Conservation (phyloP, 352 stramenopile species). For the Phytophthora fragariae region DNA sequence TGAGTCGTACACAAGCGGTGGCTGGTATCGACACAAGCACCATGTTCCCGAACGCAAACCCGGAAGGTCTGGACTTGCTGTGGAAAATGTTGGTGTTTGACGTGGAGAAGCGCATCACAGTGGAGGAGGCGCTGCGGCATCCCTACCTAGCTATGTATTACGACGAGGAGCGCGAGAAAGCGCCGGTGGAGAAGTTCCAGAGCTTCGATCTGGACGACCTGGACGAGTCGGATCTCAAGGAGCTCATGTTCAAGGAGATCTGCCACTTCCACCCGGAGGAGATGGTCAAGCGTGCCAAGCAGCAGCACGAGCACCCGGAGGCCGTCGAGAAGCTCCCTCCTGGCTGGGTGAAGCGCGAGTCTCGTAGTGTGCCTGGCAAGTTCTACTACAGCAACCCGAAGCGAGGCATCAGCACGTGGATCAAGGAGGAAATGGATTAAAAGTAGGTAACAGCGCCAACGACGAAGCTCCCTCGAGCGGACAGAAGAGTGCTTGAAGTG, state of each 20-base stretch:
- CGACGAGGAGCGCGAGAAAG: slow-evolving; percentile 75
- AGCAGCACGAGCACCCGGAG: slow-evolving; percentile 78
- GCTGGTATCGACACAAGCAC: slow-evolving; percentile 82
- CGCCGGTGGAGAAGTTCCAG: slow-evolving; percentile 78
- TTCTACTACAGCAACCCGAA: slow-evolving; percentile 93
- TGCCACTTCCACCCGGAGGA: slow-evolving; percentile 90
- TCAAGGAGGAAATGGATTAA: slow-evolving; percentile 88
- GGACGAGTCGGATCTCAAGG: slow-evolving; percentile 85
- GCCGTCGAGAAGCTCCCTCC: slow-evolving; percentile 75
- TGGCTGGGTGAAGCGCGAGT: slow-evolving; percentile 89
- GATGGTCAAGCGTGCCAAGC: slow-evolving; percentile 88
- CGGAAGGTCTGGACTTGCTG: slow-evolving; percentile 80
- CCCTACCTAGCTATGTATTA: slow-evolving; percentile 95
- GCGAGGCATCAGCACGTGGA: slow-evolving; percentile 90
- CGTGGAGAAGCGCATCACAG: slow-evolving; percentile 95
- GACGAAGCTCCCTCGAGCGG: slow-evolving; percentile 17
- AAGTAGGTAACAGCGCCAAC: slow-evolving; percentile 19
- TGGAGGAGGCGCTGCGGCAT: slow-evolving; percentile 96
- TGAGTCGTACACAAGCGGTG: slow-evolving; percentile 84
- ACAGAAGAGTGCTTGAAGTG: slow-evolving; percentile 31
- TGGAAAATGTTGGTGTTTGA: slow-evolving; percentile 94
- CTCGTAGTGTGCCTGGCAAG: slow-evolving; percentile 84
- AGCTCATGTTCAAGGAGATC: slow-evolving; percentile 93
- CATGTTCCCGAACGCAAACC: slow-evolving; percentile 90
- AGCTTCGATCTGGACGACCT: slow-evolving; percentile 89